Base-by-base conservation (phyloP, 805 yeast genomes). In the Metschnikowia shivogae region DNA sequence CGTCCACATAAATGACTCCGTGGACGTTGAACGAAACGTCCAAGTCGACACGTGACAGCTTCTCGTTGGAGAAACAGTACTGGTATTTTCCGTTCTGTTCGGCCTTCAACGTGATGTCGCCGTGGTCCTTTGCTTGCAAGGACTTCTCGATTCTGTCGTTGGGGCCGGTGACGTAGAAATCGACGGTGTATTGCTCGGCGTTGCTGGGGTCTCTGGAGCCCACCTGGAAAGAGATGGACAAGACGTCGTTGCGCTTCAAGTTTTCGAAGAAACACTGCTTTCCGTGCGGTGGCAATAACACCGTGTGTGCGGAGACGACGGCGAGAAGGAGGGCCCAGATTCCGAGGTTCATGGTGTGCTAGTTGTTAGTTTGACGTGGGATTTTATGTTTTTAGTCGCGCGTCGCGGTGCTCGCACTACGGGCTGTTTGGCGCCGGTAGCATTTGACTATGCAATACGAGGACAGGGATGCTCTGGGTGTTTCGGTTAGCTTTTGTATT, bases 21-120 rank as follows among this genome's bases (percentile, higher is more conserved):
- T 89, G 96, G 46, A 92, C 88, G 65, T 92, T 93, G 76, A 92
- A 92, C 0, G 96, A 84, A 32, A 92, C 96, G 62, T 92, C 99
- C 66, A 89, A 85, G 42, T 93, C 87, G 35, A 76, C 79, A 38
- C 82, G 62, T 17, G 79, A 72, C 6, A 87, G 74, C 57, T 79
- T 81, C 65, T 89, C 97, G 65, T 93, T 92, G 55, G 92, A 81
- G 74, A 92, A 92, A 69, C 99, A 92, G 74, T 86, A 93, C 52
- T 80, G 77, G 70, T 81, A 86, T 61, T 83, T 85, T 43, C 98
- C 98, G 45, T 67, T 64, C 49, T 74, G 67, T 43, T 76, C 71
- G 40, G 95, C 92, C 47, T 73, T 78, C 48, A 87, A 65, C 12
- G 81, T 72, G 48, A 80, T 80, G 50, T 88, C 95, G 35, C 96